Evolutionary conservation across 1,284 basidiomycete genomes (phyloP).

Genomic region (Thelephora terrestris): DNA sequence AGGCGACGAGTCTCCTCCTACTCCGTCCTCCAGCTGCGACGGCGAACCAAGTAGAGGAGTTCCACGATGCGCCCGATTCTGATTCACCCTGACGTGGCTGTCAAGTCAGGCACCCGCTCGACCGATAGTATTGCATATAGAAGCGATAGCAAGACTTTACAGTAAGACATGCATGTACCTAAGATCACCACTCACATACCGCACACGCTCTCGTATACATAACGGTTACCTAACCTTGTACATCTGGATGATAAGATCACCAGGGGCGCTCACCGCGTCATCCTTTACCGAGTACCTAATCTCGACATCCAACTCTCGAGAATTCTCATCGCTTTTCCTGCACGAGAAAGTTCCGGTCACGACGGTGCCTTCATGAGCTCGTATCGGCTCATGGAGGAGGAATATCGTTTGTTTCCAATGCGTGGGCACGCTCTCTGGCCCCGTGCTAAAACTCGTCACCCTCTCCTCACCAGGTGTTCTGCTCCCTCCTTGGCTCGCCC

Average conservation of each 20-base stretch:
- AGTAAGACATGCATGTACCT: neutral
- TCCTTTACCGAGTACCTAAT: conserved; percentile 68
- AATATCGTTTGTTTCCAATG: conserved; percentile 98
- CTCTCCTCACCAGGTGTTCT: conserved; percentile 32
- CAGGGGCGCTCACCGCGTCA: conserved; percentile 12
- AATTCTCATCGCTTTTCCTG: conserved; percentile 73
- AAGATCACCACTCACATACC: neutral
- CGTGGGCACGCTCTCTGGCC: conserved; percentile 79
- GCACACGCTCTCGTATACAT: no score
- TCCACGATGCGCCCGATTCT: neutral
- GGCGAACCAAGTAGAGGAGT: neutral
- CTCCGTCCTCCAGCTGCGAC: neutral
- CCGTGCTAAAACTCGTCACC: conserved; percentile 84
- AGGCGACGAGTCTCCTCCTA: conserved; percentile 27
- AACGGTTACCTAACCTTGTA: conserved; percentile 56
- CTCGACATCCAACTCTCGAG: conserved; percentile 86
- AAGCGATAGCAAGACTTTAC: neutral
- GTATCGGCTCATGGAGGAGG: conserved; percentile 72
- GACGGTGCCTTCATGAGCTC: conserved; percentile 64
- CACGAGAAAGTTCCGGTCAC: conserved; percentile 79
- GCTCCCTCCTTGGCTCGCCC: conserved; percentile 27
- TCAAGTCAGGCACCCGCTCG: no score
- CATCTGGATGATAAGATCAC: conserved; percentile 55
- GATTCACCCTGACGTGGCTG: no score
- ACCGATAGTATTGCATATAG: no score